Evolutionary conservation across 345 rosid genomes (phyloP).

Genomic region (Nasturtium officinale): DNA sequence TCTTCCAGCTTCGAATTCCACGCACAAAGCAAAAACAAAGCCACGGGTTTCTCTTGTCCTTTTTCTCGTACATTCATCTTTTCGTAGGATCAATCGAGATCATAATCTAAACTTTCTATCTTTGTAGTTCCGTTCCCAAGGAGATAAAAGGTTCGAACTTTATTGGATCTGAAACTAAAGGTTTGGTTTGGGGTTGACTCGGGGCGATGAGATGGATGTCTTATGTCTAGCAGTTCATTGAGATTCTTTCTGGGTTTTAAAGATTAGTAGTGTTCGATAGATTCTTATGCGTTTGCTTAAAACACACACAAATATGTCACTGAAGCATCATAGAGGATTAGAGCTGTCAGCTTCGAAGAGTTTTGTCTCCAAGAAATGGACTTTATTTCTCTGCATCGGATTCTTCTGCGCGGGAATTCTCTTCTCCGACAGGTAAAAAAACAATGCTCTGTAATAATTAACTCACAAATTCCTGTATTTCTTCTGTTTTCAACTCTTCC

Average conservation of each 20-base stretch:
- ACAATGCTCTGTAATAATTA: constrained; percentile 6
- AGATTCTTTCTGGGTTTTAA: constrained; percentile 1
- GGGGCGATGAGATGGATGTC: constrained; percentile 26
- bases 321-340: constrained; percentile 44
- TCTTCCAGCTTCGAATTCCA: constrained; percentile 36
- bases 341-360: constrained; percentile 44
- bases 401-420: constrained; percentile 93
- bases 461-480: background rate
- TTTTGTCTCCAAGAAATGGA: constrained; percentile 78
- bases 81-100: constrained; percentile 35
- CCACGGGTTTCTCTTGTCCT: constrained; percentile 32
- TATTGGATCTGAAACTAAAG: constrained; percentile 36
- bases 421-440: constrained; percentile 79
- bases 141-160: constrained; percentile 15
- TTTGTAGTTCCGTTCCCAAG: background rate
- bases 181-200: constrained; percentile 29
- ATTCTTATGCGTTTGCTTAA: background rate
- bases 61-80: constrained; percentile 19
- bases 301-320: constrained; percentile 33
- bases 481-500: constrained; percentile 26
- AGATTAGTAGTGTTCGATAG: background rate
- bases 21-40: constrained; percentile 30
- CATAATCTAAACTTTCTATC: background rate
- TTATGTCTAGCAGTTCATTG: constrained; percentile 7
- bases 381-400: constrained; percentile 77